Conservation (phyloP, 495 filamentous ascomycete species). For the Xylaria curta region DNA sequence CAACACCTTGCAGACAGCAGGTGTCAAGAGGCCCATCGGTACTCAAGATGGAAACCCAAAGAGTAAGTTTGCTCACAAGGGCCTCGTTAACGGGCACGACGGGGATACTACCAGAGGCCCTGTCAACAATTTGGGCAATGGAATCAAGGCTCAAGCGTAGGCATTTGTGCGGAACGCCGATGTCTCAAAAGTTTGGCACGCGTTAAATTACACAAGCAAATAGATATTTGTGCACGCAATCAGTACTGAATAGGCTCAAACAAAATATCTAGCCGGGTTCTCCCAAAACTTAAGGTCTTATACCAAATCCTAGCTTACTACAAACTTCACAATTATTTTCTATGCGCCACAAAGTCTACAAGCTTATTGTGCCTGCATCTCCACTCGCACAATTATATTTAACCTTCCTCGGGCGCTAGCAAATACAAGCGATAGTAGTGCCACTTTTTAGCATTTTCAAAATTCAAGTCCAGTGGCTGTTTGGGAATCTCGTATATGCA, state of each 20-base stretch:
- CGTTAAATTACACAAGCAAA: neutral
- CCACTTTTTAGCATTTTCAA: neutral
- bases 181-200: neutral
- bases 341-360: neutral
- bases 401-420: neutral
- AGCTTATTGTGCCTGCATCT: neutral
- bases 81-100: constrained; percentile 20
- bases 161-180: neutral
- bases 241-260: too few relatives aligned
- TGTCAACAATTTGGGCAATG: constrained; percentile 19
- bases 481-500: neutral
- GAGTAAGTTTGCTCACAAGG: constrained; percentile 7
- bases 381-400: neutral
- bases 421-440: neutral
- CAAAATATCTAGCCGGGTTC: neutral
- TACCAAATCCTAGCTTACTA: neutral
- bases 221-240: neutral
- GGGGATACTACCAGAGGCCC: constrained; percentile 13
- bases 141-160: constrained; percentile 35
- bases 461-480: neutral
- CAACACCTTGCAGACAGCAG: neutral
- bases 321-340: neutral
- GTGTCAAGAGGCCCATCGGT: neutral
- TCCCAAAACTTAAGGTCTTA: too few relatives aligned
- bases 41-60: constrained; percentile 7